These are phyloP conservation scores for Ilex paraguariensis DNA, from an alignment of 305 asterid species.

Conservation along the genomic window DNA sequence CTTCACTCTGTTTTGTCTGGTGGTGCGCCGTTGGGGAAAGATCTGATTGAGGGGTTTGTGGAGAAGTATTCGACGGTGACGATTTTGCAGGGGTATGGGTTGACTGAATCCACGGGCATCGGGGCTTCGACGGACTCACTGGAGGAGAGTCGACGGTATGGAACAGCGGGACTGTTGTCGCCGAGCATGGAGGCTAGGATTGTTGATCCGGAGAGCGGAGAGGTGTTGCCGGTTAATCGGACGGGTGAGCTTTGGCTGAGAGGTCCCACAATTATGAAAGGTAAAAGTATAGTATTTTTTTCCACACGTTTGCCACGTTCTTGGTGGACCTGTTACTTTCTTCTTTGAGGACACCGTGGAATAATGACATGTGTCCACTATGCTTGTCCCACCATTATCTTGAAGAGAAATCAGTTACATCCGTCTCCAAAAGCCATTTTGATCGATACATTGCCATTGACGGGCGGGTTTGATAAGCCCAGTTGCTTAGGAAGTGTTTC, in stretches of 20 bases:
- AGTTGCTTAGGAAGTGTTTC: too few species aligned
- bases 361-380: too few species aligned
- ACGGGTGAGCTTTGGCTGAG: neutral
- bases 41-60: slow-evolving; percentile 74
- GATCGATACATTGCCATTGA: too few species aligned
- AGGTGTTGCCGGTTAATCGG: neutral
- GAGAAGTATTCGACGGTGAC: slow-evolving; percentile 13
- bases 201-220: neutral
- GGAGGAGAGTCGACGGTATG: neutral
- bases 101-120: neutral
- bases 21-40: slow-evolving; percentile 92
- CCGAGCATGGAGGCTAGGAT: neutral
- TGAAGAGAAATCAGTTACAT: too few species aligned
- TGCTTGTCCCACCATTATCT: too few species aligned
- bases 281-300: neutral
- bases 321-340: too few species aligned
- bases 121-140: neutral
- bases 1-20: slow-evolving; percentile 55
- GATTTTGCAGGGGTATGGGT: neutral
- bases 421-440: too few species aligned
- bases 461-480: too few species aligned
- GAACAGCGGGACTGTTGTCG: neutral
- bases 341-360: too few species aligned
- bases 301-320: too few species aligned
- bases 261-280: neutral